A percentile compares a stretch with the other conserved stretches of the same genome.
Evolutionary conservation across 352 stramenopile genomes (phyloP).

Genomic region (Pythium utonaiense): DNA sequence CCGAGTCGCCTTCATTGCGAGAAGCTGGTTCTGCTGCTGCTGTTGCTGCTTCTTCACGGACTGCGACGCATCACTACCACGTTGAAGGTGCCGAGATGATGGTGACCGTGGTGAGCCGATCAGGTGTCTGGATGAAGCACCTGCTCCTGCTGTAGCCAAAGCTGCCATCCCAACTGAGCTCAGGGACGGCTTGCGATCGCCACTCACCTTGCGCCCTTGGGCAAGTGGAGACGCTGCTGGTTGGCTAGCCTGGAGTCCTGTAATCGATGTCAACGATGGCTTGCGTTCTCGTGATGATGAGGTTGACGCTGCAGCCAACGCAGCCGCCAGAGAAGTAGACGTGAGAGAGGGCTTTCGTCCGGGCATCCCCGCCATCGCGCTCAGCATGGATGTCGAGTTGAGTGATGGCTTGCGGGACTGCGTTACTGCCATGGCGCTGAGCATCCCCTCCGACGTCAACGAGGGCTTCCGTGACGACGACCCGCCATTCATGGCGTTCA

Average conservation of each 20-base stretch:
- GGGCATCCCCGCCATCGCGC: neutral
- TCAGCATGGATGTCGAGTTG: slow-evolving; percentile 2
- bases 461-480: neutral
- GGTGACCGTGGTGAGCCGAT: neutral
- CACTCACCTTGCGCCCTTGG: neutral
- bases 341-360: slow-evolving; percentile 7
- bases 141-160: neutral
- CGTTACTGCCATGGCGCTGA: neutral
- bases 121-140: slow-evolving; percentile 1
- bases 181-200: slow-evolving; percentile 7
- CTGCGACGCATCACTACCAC: neutral
- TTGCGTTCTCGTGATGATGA: slow-evolving; percentile 6
- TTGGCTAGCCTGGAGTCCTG: neutral
- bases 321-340: neutral
- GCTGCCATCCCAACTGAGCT: slow-evolving; percentile 7
- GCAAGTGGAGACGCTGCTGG: neutral
- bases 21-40: slow-evolving; percentile 12
- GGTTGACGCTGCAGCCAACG: neutral
- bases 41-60: slow-evolving; percentile 12
- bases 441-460: neutral
- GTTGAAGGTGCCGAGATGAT: slow-evolving; percentile 3
- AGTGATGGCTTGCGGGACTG: slow-evolving; percentile 7
- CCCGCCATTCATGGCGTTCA: neutral
- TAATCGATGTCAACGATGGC: slow-evolving; percentile 6
- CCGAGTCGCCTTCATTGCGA: slow-evolving; percentile 3